Evolutionary conservation across 345 rosid genomes (phyloP), one percentile per base, ranked within the genome.

Genomic region (Anastatica hierochuntica): DNA sequence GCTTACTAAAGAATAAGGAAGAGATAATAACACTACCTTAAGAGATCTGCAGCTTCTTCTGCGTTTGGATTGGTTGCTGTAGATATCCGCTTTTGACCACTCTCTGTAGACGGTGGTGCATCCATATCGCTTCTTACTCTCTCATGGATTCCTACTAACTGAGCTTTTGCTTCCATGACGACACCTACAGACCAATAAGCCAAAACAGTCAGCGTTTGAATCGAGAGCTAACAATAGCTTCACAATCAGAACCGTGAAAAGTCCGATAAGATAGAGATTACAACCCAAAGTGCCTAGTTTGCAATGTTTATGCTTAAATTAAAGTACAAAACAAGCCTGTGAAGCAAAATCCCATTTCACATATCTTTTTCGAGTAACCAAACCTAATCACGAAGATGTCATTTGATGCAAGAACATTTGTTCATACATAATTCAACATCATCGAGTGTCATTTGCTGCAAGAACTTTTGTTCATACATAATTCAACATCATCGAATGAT

Each of bases 1-100:
- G n/a, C n/a, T n/a, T n/a, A n/a, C n/a, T n/a, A n/a, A n/a, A n/a
- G n/a, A n/a, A n/a, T n/a, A n/a, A n/a, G n/a, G n/a, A n/a, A n/a
- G n/a, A n/a, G n/a, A n/a, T n/a, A n/a, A n/a, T n/a, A n/a, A n/a
- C n/a, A n/a, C n/a, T n/a, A n/a, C n/a, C n/a, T n/a, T n/a, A n/a
- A n/a, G n/a, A n/a, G n/a, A n/a, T 84, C 95, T 18, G 95, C 95
- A 43, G 95, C 95, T 67, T 92, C 98, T 72, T 88, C 90, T 27
- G 90, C 94, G 23, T 64, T 72, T 12, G 98, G 98, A 74, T 81
- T 92, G 50, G 95, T 59, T 43, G 83, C 97, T 43, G 88, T 76
- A 17, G 78, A 63, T 33, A 73, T 80, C 38, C 77, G 81, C 69
- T 78, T 83, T 43, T 40, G 73, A 55, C 74, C 78, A 48, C 65